Conservation (phyloP, 1,139 yeast species). For the Kazachstania sp. region DNA sequence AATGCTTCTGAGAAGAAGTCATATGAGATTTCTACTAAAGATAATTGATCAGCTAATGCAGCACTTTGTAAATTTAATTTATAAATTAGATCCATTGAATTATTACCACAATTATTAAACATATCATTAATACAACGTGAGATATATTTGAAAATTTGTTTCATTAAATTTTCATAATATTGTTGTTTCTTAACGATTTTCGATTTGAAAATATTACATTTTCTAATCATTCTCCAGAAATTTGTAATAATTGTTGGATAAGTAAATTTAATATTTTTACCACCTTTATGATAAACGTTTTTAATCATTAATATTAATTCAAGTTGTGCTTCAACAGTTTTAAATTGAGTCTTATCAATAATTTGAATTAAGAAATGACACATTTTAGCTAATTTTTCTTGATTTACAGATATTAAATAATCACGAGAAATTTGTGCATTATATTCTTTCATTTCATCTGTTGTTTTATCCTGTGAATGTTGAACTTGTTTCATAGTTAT, state of each 20-base stretch:
- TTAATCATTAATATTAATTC: conserved; percentile 51
- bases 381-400: conserved; percentile 63
- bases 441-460: not conserved
- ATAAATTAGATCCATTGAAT: conserved; percentile 41
- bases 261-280: conserved; percentile 50
- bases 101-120: conserved; percentile 45
- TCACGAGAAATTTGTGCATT: not conserved
- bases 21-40: conserved; percentile 58
- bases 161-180: conserved; percentile 22
- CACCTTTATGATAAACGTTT: conserved; percentile 47
- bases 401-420: conserved; percentile 21
- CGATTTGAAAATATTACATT: conserved; percentile 22
- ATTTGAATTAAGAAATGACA: conserved; percentile 15
- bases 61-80: conserved; percentile 48
- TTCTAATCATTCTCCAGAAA: conserved; percentile 52
- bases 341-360: conserved; percentile 30
- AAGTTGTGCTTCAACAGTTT: conserved; percentile 35
- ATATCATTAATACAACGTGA: conserved; percentile 68
- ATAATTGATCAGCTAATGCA: conserved; percentile 66
- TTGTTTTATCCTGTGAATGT: too few species aligned
- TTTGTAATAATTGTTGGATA: conserved; percentile 66
- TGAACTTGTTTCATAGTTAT: conserved; percentile 1
- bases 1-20: conserved; percentile 88
- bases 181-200: conserved; percentile 11
- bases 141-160: conserved; percentile 57